Evolutionary conservation across 192 early-diverging fungal species (phyloP), one percentile per base, ranked within the genome.

Genomic region (Phlyctochytrium arcticum): DNA sequence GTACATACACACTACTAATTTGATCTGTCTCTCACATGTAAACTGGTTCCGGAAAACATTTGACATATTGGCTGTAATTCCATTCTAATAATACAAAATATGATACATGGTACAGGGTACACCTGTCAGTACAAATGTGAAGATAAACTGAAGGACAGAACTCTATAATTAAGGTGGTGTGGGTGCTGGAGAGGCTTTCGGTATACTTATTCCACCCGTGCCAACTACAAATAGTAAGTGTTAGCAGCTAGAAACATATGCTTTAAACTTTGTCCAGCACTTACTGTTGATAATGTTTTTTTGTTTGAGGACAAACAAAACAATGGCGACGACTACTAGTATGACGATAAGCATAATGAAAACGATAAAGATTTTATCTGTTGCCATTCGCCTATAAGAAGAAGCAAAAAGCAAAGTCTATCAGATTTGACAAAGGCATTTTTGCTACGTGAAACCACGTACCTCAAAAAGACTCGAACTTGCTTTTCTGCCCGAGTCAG

Each of bases 401-500:
- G 33, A 46, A 37, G 39, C 36, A 6, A 3, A 23, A n/a, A 26
- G 26, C 54, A 55, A 32, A n/a, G 12, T 27, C 1, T n/a, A 15
- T 8, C 46, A 39, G 10, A 8, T 21, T 24, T 42, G 27, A 42
- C 31, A 2, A n/a, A 46, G 9, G 61, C 27, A 54, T 9, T 3
- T 12, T 44, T n/a, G 65, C n/a, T n/a, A n/a, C n/a, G n/a, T n/a
- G n/a, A n/a, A n/a, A n/a, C n/a, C 6, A 37, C 59, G 15, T 55
- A 84, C 82, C 83, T 56, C 68, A 85, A 66, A 66, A 82, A 82
- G 5, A 80, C 77, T 0, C 80, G 68, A 34, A 85, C 36, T 57
- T 85, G 83, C 65, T 82, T 82, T 42, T 85, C 80, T 4, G 83
- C 83, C 0, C 83, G 75, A 54, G 77, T 82, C 19, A 85, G 46